Percentiles rank a stretch among this genome's conserved stretches.
Evolutionary conservation across 2,329 filamentous ascomycete genomes (phyloP).

Genomic region (Ceratocystis huliohia): DNA sequence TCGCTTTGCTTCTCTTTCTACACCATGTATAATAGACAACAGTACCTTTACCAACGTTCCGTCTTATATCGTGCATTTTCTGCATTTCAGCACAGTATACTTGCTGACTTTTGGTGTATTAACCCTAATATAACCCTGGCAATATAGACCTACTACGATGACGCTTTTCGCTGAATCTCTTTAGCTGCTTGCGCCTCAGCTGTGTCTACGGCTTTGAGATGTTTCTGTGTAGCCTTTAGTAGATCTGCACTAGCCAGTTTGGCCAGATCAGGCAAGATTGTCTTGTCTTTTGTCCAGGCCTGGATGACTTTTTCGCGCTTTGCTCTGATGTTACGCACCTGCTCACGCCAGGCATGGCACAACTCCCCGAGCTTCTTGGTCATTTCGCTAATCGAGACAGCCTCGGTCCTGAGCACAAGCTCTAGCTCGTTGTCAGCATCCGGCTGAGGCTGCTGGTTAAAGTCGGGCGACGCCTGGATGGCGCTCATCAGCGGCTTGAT

Average conservation of each 20-base stretch:
- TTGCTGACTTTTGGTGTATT: not conserved
- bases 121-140: not conserved
- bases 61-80: not conserved
- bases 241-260: constrained; percentile 36
- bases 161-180: constrained; percentile 27
- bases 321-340: constrained; percentile 36
- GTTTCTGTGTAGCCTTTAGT: constrained; percentile 41
- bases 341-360: constrained; percentile 39
- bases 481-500: constrained; percentile 45
- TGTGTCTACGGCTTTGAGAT: constrained; percentile 38
- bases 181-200: constrained; percentile 39
- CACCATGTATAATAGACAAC: constrained; percentile 14
- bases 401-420: constrained; percentile 42
- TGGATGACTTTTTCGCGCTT: constrained; percentile 38
- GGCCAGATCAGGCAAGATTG: constrained; percentile 37
- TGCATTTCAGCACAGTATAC: not conserved
- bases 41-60: not conserved
- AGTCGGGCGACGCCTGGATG: constrained; percentile 39
- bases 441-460: constrained; percentile 49
- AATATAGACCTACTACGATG: not conserved
- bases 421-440: constrained; percentile 47
- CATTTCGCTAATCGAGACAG: constrained; percentile 38
- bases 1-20: not conserved
- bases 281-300: constrained; percentile 36
- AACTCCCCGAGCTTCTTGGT: constrained; percentile 33